These are phyloP conservation scores for Heimioporus sp. DNA, from an alignment of 768 basidiomycete genomes.

Conservation along the genomic window DNA sequence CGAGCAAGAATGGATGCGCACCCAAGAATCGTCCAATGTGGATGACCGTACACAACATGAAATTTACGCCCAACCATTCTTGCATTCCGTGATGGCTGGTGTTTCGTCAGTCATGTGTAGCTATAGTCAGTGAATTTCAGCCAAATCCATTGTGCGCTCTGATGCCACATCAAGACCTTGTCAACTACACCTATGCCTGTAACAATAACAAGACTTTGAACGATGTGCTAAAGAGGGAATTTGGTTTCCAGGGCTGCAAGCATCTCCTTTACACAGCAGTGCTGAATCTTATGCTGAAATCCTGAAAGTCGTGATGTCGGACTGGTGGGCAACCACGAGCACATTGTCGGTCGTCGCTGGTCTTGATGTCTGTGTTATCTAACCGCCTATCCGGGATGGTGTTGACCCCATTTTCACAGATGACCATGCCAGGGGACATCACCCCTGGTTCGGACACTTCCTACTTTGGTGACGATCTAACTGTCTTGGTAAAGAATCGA, in stretches of 20 bases:
- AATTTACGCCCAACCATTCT: slow-evolving; percentile 54
- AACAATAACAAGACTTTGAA: slow-evolving; percentile 61
- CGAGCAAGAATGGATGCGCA: slow-evolving; percentile 37
- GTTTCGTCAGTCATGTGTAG: slow-evolving; percentile 69
- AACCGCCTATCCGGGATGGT: not conserved
- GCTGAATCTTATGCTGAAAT: not conserved
- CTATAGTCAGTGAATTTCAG: slow-evolving; percentile 36
- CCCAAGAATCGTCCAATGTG: slow-evolving; percentile 34
- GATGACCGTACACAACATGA: slow-evolving; percentile 51
- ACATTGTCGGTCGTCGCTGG: slow-evolving; percentile 55
- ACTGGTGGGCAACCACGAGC: slow-evolving; percentile 60
- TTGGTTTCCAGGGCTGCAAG: slow-evolving; percentile 64
- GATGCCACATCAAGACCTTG: slow-evolving; percentile 36
- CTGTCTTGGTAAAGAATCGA: slow-evolving; percentile 56
- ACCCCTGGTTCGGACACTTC: slow-evolving; percentile 33
- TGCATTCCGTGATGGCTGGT: slow-evolving; percentile 61
- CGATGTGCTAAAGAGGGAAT: slow-evolving; percentile 61
- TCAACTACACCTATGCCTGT: slow-evolving; percentile 62
- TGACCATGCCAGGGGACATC: slow-evolving; percentile 74
- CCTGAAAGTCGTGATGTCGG: slow-evolving; percentile 48
- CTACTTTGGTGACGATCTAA: slow-evolving; percentile 62
- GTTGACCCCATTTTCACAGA: slow-evolving; percentile 36
- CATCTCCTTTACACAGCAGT: not conserved
- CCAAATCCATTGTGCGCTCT: not conserved
- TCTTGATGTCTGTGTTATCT: slow-evolving; percentile 48